phyloP scores from a whole-genome alignment of 495 filamentous ascomycete species.

The Barbatosphaeria neglecta region DNA sequence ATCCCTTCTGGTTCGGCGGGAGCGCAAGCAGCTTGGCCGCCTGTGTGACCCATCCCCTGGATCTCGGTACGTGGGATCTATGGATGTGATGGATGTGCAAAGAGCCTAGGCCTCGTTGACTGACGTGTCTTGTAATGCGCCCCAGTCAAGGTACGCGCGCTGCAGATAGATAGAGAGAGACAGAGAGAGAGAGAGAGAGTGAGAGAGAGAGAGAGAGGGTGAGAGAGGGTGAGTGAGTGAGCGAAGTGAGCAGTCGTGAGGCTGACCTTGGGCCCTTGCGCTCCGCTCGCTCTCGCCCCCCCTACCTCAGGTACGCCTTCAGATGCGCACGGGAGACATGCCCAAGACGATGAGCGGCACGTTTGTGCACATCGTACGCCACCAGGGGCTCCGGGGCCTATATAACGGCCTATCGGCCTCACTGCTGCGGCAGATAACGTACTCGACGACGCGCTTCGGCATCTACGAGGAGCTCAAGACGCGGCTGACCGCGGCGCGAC shows the following conservation, averaged over 20 bases:
- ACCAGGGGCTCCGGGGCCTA: conserved; percentile 55
- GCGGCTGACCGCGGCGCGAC: conserved; percentile 38
- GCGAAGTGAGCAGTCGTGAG: too few relatives aligned
- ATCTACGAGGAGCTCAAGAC: conserved; percentile 88
- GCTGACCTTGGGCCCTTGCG: conserved; percentile 22
- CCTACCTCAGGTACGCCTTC: conserved; percentile 60
- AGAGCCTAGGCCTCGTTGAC: too few relatives aligned
- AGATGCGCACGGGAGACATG: conserved; percentile 59
- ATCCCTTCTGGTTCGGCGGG: conserved; percentile 92
- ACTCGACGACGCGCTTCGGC: conserved; percentile 86
- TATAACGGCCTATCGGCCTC: conserved; percentile 87
- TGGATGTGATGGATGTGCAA: too few relatives aligned
- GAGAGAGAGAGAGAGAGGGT: too few relatives aligned
- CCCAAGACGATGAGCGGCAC: conserved; percentile 70
- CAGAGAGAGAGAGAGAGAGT: too few relatives aligned
- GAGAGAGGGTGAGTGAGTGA: too few relatives aligned
- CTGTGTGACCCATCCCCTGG: conserved; percentile 79
- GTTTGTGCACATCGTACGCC: conserved; percentile 60
- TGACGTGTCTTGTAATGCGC: conserved; percentile 5
- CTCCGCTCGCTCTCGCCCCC: neutral
- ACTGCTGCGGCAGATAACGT: conserved; percentile 81
- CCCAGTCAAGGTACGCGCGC: conserved; percentile 22
- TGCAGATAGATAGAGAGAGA: neutral
- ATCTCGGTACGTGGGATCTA: conserved; percentile 66
- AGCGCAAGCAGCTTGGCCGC: conserved; percentile 85